A percentile compares a stretch with the other conserved stretches of the same genome.
phyloP scores from a whole-genome alignment of 169 alveolate species.

The Eimeria praecox region DNA sequence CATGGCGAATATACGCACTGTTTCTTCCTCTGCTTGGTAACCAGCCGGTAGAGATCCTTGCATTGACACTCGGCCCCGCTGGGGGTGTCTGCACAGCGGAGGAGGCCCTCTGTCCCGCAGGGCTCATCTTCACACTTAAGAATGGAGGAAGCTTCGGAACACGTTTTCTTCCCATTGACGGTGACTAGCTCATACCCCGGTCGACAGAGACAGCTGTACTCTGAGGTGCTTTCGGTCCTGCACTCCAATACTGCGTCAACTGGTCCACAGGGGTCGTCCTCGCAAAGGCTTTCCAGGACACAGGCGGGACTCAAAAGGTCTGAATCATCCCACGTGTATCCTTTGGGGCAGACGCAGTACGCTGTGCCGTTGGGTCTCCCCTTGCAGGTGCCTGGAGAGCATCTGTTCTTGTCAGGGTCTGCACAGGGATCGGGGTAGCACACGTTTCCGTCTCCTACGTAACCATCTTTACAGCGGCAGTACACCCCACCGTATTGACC shows the following conservation, averaged over 20 bases:
- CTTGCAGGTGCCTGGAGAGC: slow-evolving; percentile 58
- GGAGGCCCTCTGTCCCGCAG: slow-evolving; percentile 64
- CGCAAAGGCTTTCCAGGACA: not conserved
- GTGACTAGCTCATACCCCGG: slow-evolving; percentile 37
- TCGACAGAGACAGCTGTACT: slow-evolving; percentile 52
- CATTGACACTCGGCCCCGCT: slow-evolving; percentile 44
- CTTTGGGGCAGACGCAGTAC: slow-evolving; percentile 53
- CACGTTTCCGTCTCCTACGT: slow-evolving; percentile 43
- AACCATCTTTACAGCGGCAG: slow-evolving; percentile 65
- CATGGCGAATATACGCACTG: slow-evolving; percentile 39
- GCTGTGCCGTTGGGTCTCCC: slow-evolving; percentile 57
- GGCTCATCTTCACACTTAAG: slow-evolving; percentile 34
- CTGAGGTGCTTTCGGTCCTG: slow-evolving; percentile 42
- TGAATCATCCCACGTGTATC: slow-evolving; percentile 52
- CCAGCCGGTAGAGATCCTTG: slow-evolving; percentile 20
- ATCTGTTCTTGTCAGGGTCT: not conserved
- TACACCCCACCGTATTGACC: slow-evolving; percentile 1
- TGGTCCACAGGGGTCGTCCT: slow-evolving; percentile 53
- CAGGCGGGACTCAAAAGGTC: slow-evolving; percentile 35
- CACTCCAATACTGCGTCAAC: slow-evolving; percentile 57
- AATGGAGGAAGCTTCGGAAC: not conserved
- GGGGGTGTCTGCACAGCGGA: slow-evolving; percentile 30
- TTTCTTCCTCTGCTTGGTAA: slow-evolving; percentile 29
- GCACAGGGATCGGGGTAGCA: slow-evolving; percentile 65
- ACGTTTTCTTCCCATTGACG: not conserved